Base-by-base conservation (phyloP, 345 rosid species). In the Durio zibethinus region DNA sequence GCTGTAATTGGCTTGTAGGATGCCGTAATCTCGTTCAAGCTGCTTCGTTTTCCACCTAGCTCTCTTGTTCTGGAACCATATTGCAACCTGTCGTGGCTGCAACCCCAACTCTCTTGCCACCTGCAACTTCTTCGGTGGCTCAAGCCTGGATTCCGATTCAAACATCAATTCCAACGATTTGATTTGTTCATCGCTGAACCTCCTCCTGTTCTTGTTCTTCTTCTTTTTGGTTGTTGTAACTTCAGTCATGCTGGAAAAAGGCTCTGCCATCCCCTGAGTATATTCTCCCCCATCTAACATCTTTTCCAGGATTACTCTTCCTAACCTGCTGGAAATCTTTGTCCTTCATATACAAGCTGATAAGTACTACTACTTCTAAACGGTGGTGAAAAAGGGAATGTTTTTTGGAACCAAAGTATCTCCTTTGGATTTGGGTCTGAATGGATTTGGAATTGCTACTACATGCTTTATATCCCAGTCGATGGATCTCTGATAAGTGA, bases 41-140 rank as follows among this genome's bases (percentile, higher is more conserved):
- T 89, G 95, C 93, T 94, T 94, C 0, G 95, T 87, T 84, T 90
- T 94, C 90, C 91, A 92, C 73, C 97, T 82, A 61, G 95, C 98
- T 72, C 98, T 83, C 87, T 90, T 89, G 80, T 94, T 94, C 83
- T 94, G 97, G 73, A 92, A 94, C 98, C 97, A 94, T 42, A 94
- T 92, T 0, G 97, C 95, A 4, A 94, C 98, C 87, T 94, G 98
- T 7, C 97, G 81, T 0, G 95, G 98, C 67, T 94, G 92, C 89
- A 94, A 74, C 33, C 91, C 94, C 45, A 94, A 87, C 65, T 94
- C 96, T 81, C 85, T 84, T 0, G 98, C 97, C 70, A 94, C 52
- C 75, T 92, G 87, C 66, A 92, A 53, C 81, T 94, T 94, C 89
- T 88, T 94, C 43, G 83, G 73, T 27, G 95, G 95, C 82, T 92